Evolutionary conservation across 116 monocot genomes (phyloP).

Genomic region (Posidonia oceanica): DNA sequence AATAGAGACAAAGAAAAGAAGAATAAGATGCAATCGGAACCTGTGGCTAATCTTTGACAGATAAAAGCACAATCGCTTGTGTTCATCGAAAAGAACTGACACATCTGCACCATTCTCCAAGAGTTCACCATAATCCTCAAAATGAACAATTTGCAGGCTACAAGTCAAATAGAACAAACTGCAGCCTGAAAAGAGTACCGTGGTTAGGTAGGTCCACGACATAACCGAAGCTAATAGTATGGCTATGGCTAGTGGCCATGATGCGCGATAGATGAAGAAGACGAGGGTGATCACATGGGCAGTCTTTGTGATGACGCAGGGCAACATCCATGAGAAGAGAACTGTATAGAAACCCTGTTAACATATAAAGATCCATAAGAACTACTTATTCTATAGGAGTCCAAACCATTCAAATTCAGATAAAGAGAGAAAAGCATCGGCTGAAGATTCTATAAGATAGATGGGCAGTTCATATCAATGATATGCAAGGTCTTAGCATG

Average conservation of each 20-base stretch:
- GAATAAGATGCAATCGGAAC: constrained; percentile 62
- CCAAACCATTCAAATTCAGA: too few relatives aligned
- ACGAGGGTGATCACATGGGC: constrained; percentile 40
- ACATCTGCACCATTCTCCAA: constrained; percentile 43
- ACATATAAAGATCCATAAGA: too few relatives aligned
- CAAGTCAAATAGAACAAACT: constrained; percentile 65
- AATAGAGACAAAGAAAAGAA: constrained; percentile 45
- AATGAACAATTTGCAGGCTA: constrained; percentile 75
- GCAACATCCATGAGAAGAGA: constrained; percentile 57
- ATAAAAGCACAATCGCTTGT: constrained; percentile 50
- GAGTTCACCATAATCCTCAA: constrained; percentile 61
- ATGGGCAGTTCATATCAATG: too few relatives aligned
- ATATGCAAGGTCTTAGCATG: too few relatives aligned
- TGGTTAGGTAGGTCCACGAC: constrained; percentile 66
- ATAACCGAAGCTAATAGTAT: constrained; percentile 43
- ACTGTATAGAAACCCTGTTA: constrained; percentile 49
- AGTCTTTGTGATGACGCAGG: constrained; percentile 51
- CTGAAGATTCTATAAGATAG: too few relatives aligned
- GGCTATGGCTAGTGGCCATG: constrained; percentile 34
- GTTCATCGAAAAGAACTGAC: constrained; percentile 51
- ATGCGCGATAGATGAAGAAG: constrained; percentile 22
- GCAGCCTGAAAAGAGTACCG: constrained; percentile 55
- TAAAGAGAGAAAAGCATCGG: too few relatives aligned
- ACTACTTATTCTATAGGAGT: too few relatives aligned
- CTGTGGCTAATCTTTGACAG: constrained; percentile 90